These are phyloP conservation scores for Aspergillus bridgeri DNA, from an alignment of 495 filamentous ascomycete species.

Conservation along the genomic window DNA sequence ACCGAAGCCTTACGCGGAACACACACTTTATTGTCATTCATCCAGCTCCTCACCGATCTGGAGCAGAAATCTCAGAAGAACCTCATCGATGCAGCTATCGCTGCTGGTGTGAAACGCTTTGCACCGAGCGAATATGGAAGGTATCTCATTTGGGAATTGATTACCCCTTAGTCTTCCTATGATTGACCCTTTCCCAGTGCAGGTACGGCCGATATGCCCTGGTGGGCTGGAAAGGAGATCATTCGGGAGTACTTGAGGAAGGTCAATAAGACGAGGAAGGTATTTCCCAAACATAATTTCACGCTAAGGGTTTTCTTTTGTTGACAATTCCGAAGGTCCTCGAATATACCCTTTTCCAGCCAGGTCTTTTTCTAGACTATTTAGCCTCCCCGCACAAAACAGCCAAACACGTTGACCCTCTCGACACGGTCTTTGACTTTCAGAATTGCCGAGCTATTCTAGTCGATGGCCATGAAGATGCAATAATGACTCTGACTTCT, in stretches of 20 bases:
- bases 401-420: conserved; percentile 41
- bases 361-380: conserved; percentile 54
- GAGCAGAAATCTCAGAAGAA: conserved; percentile 36
- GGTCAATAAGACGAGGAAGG: conserved; percentile 49
- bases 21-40: conserved; percentile 56
- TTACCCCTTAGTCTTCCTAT: background rate
- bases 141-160: background rate
- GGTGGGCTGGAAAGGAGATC: conserved; percentile 47
- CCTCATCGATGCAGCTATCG: conserved; percentile 59
- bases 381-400: conserved; percentile 48
- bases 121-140: conserved; percentile 31
- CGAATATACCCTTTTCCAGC: conserved; percentile 57
- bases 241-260: conserved; percentile 48
- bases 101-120: conserved; percentile 61
- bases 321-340: conserved; percentile 39
- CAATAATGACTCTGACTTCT: conserved; percentile 43
- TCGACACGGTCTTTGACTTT: conserved; percentile 45
- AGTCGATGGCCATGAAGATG: conserved; percentile 44
- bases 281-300: too few species aligned
- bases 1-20: conserved; percentile 40
- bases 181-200: too few species aligned
- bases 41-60: conserved; percentile 30
- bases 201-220: conserved; percentile 13
- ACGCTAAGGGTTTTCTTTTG: background rate
- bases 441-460: conserved; percentile 45